Percentiles rank a stretch among this genome's conserved stretches.
Evolutionary conservation across 805 yeast species (phyloP).

Genomic region (Lipomyces sp.): DNA sequence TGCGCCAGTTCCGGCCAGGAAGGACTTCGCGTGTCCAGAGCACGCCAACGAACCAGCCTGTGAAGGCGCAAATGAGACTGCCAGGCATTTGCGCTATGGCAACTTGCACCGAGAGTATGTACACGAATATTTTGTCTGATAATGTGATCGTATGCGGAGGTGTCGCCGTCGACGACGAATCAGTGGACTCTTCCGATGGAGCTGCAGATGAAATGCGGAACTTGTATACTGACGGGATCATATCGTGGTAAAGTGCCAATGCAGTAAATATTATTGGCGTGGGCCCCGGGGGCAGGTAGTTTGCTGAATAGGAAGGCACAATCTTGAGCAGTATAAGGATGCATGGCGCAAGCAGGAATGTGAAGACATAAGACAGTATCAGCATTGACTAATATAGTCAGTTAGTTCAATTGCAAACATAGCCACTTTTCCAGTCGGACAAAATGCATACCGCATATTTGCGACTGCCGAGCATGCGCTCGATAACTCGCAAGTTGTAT

Average conservation of each 20-base stretch:
- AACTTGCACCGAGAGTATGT: constrained; percentile 46
- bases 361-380: constrained; percentile 37
- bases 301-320: constrained; percentile 34
- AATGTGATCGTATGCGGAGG: constrained; percentile 32
- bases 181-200: constrained; percentile 17
- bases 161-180: constrained; percentile 7
- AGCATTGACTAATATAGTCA: constrained; percentile 27
- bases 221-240: constrained; percentile 50
- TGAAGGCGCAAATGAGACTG: constrained; percentile 41
- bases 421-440: not conserved
- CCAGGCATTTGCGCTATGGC: constrained; percentile 44
- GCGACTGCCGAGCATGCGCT: constrained; percentile 48
- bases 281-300: constrained; percentile 47
- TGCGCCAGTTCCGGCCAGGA: constrained; percentile 50
- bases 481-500: constrained; percentile 49
- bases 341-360: constrained; percentile 38
- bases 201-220: constrained; percentile 43
- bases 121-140: constrained; percentile 49
- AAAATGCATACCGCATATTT: constrained; percentile 44
- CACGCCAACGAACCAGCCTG: constrained; percentile 50
- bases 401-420: not conserved
- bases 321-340: constrained; percentile 29
- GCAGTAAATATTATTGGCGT: constrained; percentile 46
- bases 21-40: constrained; percentile 46
- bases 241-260: constrained; percentile 46